phyloP scores from a whole-genome alignment of 768 basidiomycete species.

The Leucosporidium scottii region DNA sequence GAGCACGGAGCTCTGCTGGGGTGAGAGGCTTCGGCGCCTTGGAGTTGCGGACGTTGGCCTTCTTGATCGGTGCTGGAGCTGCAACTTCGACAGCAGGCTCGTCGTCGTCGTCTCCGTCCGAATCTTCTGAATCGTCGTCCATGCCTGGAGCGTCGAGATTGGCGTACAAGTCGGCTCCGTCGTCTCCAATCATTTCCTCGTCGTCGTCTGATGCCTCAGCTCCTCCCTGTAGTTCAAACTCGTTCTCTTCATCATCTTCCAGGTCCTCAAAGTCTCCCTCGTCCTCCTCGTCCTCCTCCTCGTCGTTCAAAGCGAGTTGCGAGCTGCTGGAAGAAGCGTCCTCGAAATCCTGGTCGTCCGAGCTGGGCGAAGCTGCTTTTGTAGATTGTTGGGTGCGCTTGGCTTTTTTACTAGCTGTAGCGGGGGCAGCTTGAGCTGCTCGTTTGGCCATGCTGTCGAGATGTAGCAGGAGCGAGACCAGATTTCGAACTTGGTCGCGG shows the following conservation, averaged over 20 bases:
- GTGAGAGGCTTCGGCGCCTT: constrained; percentile 22
- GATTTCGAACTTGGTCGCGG: no score
- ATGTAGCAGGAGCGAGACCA: no score
- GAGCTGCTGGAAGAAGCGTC: no score
- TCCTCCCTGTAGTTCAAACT: constrained; percentile 7
- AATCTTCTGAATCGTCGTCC: background rate
- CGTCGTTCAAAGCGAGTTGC: background rate
- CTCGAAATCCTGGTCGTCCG: background rate
- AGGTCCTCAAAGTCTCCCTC: constrained; percentile 14
- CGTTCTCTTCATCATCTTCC: constrained; percentile 15
- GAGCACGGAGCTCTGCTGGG: constrained; percentile 27
- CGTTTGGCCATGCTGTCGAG: no score
- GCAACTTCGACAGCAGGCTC: background rate
- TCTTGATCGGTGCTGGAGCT: constrained; percentile 14
- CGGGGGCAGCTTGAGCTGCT: no score
- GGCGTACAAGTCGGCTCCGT: constrained; percentile 25
- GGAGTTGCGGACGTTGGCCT: constrained; percentile 15
- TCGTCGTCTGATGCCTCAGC: constrained; percentile 19
- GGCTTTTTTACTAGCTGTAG: no score
- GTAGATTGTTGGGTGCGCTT: no score
- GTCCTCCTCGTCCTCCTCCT: background rate
- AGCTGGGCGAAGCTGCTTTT: background rate
- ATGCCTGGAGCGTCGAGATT: background rate
- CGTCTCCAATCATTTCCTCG: constrained; percentile 31
- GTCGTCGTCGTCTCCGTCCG: background rate